Percentiles rank a stretch among this genome's conserved stretches.
Conservation (phyloP, 1,284 basidiomycete genomes). For the Marasmius sp. region DNA sequence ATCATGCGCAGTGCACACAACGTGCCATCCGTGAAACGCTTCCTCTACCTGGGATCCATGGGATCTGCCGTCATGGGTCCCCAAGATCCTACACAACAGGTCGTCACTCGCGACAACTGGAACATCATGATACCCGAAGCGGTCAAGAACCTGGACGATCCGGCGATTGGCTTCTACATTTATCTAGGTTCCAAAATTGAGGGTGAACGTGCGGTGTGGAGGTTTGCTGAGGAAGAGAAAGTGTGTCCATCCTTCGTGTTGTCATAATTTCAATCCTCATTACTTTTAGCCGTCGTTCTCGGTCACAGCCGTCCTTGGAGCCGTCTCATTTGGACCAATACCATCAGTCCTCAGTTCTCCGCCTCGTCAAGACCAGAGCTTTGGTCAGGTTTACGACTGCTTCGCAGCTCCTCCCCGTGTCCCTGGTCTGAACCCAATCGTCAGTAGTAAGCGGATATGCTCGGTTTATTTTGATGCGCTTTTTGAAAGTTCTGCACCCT, state of each 20-base stretch:
- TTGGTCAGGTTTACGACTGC: neutral
- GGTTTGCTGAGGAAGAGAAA: neutral
- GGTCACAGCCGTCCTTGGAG: neutral
- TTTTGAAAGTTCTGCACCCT: neutral
- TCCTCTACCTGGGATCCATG: neutral
- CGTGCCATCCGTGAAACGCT: neutral
- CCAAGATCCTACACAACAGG: neutral
- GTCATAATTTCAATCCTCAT: neutral
- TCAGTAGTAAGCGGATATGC: neutral
- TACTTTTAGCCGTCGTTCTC: neutral
- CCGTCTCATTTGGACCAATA: neutral
- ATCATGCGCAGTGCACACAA: neutral
- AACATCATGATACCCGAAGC: neutral
- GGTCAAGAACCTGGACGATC: neutral
- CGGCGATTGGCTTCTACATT: neutral
- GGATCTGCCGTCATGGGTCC: neutral
- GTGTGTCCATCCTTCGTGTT: neutral
- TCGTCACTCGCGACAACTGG: constrained; percentile 1
- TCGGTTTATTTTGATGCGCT: too few species aligned
- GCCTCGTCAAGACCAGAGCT: neutral
- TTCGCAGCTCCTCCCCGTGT: neutral
- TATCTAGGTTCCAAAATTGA: neutral
- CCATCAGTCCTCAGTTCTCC: neutral
- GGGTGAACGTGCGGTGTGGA: neutral
- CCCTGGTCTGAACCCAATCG: neutral